phyloP scores from a whole-genome alignment of 2,329 filamentous ascomycete genomes.

The Cordyceps javanica region DNA sequence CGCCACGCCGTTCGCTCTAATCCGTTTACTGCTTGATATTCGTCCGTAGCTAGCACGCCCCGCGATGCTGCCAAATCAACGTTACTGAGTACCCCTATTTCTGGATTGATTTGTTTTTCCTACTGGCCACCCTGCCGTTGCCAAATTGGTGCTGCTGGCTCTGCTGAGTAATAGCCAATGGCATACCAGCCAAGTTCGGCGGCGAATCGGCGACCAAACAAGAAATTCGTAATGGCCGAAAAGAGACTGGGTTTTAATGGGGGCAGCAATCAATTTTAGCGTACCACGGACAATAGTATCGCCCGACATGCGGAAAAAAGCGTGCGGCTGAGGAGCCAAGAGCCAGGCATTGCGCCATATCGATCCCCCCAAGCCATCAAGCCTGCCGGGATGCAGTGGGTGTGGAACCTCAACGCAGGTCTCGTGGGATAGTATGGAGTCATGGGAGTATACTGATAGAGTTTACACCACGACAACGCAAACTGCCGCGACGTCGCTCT shows the following conservation, averaged over 20 bases:
- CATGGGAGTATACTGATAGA: too few relatives aligned
- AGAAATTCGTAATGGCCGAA: constrained; percentile 3
- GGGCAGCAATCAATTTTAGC: not conserved
- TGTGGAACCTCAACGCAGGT: not conserved
- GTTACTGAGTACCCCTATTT: not conserved
- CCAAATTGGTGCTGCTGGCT: not conserved
- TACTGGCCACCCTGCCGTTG: too few relatives aligned
- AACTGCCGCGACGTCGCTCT: not conserved
- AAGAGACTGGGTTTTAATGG: not conserved
- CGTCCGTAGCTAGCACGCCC: not conserved
- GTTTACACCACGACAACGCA: not conserved
- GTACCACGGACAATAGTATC: not conserved
- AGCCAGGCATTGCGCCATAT: constrained; percentile 11
- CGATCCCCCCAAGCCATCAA: constrained; percentile 6
- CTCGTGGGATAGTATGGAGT: not conserved
- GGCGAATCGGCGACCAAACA: constrained; percentile 3
- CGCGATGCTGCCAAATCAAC: not conserved
- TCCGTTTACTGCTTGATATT: not conserved
- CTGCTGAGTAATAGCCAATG: too few relatives aligned
- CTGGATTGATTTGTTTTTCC: not conserved
- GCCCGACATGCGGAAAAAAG: not conserved
- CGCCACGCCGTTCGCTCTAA: not conserved
- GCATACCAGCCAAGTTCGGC: not conserved
- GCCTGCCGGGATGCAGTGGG: constrained; percentile 1
- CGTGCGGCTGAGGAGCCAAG: constrained; percentile 10